A percentile compares a stretch with the other conserved stretches of the same genome.
These are phyloP conservation scores for Cytauxzoon felis DNA, from an alignment of 169 alveolate genomes.

Conservation along the genomic window DNA sequence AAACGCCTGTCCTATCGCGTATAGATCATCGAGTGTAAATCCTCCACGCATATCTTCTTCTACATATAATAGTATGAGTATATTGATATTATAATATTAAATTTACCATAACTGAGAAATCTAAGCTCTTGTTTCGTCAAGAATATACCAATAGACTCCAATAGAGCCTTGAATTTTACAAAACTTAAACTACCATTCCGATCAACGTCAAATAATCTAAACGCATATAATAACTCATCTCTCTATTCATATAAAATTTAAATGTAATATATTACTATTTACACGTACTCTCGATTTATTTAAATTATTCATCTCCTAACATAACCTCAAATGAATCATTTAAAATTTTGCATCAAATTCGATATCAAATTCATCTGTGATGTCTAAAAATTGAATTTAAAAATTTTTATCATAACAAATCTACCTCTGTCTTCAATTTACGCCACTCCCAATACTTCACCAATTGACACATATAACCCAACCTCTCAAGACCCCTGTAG, in stretches of 20 bases:
- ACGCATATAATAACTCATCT: slow-evolving; percentile 51
- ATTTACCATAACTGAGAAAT: slow-evolving; percentile 44
- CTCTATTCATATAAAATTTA: slow-evolving; percentile 11
- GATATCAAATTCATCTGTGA: slow-evolving; percentile 50
- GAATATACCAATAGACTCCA: slow-evolving; percentile 36
- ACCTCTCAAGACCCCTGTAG: slow-evolving; percentile 40
- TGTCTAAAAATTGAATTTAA: slow-evolving; percentile 21
- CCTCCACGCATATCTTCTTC: slow-evolving; percentile 57
- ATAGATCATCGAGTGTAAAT: slow-evolving; percentile 47
- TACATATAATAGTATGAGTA: neutral
- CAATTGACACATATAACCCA: slow-evolving; percentile 43
- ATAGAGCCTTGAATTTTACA: slow-evolving; percentile 24
- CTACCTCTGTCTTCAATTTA: slow-evolving; percentile 52
- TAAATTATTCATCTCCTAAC: neutral
- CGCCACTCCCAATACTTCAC: slow-evolving; percentile 69
- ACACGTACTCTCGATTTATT: neutral
- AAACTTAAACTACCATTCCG: slow-evolving; percentile 41
- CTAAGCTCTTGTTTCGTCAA: slow-evolving; percentile 41
- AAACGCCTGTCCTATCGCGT: slow-evolving; percentile 48
- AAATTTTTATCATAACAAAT: slow-evolving; percentile 11
- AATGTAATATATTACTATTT: no score
- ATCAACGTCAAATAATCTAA: slow-evolving; percentile 50
- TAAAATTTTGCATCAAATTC: slow-evolving; percentile 18
- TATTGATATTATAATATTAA: neutral
- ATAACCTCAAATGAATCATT: slow-evolving; percentile 10